A percentile compares a stretch with the other conserved stretches of the same genome.
These are phyloP conservation scores for Elaeis guineensis DNA, from an alignment of 176 grass and related monocot species.

Conservation along the genomic window DNA sequence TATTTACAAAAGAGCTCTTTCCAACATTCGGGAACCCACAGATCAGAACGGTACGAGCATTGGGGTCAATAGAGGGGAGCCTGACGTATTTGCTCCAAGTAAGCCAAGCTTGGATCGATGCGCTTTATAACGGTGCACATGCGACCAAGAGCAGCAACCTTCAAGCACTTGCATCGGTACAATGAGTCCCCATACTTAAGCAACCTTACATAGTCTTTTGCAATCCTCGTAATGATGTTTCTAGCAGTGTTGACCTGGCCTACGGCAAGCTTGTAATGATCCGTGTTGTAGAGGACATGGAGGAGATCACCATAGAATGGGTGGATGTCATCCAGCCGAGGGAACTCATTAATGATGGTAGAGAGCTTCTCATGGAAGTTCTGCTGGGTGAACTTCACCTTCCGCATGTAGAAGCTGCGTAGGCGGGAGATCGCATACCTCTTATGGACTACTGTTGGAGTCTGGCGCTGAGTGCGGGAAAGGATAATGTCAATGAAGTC, in stretches of 20 bases:
- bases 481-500: slow-evolving; percentile 70
- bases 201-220: slow-evolving; percentile 60
- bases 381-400: slow-evolving; percentile 55
- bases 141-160: slow-evolving; percentile 44
- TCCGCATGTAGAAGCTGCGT: slow-evolving; percentile 67
- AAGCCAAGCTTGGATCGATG: slow-evolving; percentile 61
- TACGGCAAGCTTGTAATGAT: slow-evolving; percentile 79
- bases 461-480: slow-evolving; percentile 66
- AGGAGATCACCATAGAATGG: slow-evolving; percentile 70
- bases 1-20: slow-evolving; percentile 63
- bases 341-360: slow-evolving; percentile 62
- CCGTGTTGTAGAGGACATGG: slow-evolving; percentile 68
- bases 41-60: slow-evolving; percentile 41
- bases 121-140: slow-evolving; percentile 72
- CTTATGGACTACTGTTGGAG: slow-evolving; percentile 74
- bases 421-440: slow-evolving; percentile 51
- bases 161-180: slow-evolving; percentile 65
- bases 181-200: slow-evolving; percentile 62
- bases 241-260: slow-evolving; percentile 68
- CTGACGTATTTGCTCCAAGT: slow-evolving; percentile 58
- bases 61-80: slow-evolving; percentile 66
- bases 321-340: slow-evolving; percentile 53
- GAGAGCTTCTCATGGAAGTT: slow-evolving; percentile 77
- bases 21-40: slow-evolving; percentile 46
- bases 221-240: slow-evolving; percentile 57